Base-by-base conservation (phyloP, 257 asterid genomes). In the Anisodus tanguticus region DNA sequence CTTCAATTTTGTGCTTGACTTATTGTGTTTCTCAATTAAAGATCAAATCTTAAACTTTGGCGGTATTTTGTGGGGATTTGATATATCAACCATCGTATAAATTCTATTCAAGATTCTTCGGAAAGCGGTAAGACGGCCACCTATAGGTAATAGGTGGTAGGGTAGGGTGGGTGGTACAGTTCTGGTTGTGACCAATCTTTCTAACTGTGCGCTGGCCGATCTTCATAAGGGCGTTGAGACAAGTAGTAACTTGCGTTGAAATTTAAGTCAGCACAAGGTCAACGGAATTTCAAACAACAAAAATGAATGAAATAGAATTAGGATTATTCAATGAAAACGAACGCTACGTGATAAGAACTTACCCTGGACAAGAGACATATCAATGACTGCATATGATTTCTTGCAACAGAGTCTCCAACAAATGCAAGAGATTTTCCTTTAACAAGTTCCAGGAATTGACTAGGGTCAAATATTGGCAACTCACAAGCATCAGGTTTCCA, bases 371-470 rank as follows among this genome's bases (percentile, higher is more conserved):
- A 88, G 85, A 93, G 95, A 91, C 98, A 94, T 22, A 94, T 87
- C 90, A 94, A 78, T 10, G 98, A 94, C 86, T 94, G 98, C 98
- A 94, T 89, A 69, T 94, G 97, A 88, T 94, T 94, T 59, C 97
- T 92, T 5, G 94, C 96, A 5, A 94, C 93, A 0, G 98, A 94
- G 57, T 94, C 98, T 15, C 98, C 98, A 16, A 94, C 92, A 69
- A 94, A 92, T 0, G 96, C 98, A 37, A 94, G 79, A 3, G 97
- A 91, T 57, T 90, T 94, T 1, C 97, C 96, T 85, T 86, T 84
- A 0, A 94, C 90, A 49, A 93, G 62, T 63, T 89, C 88, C 78
- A 94, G 8, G 53, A 93, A 94, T 72, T 68, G 83, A 31, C 0
- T 11, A 8, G 98, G 94, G 35, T 93, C 91, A 70, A 94, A 90